Conservation (phyloP, 2,329 filamentous ascomycete species). For the Xylaria sp. region DNA sequence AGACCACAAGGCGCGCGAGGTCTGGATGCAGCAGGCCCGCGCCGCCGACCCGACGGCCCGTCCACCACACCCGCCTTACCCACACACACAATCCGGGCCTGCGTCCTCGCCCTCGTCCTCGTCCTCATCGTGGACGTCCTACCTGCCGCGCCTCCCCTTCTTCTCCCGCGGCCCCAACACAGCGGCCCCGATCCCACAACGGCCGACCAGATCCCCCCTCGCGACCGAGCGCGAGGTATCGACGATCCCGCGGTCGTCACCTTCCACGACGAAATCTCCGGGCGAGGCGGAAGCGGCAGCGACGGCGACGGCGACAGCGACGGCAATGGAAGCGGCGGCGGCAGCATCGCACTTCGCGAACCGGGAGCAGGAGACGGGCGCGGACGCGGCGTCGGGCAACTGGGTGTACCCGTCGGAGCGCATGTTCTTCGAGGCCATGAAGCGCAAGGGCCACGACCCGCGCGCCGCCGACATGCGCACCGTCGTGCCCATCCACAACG, state of each 20-base stretch:
- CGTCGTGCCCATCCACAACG: slow-evolving; percentile 97
- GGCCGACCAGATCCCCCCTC: slow-evolving; percentile 43
- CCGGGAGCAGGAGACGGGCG: slow-evolving; percentile 75
- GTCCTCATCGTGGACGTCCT: slow-evolving; percentile 48
- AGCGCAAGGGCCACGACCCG: slow-evolving; percentile 81
- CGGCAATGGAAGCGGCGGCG: slow-evolving; percentile 18
- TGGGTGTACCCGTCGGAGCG: slow-evolving; percentile 97
- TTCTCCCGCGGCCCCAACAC: slow-evolving; percentile 34
- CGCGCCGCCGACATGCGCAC: slow-evolving; percentile 78
- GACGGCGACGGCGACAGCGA: slow-evolving; percentile 39
- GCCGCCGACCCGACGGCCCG: slow-evolving; percentile 1
- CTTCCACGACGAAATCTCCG: too few relatives aligned
- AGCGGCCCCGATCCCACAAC: slow-evolving; percentile 15
- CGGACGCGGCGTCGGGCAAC: slow-evolving; percentile 72
- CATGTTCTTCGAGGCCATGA: slow-evolving; percentile 98
- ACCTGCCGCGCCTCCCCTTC: slow-evolving; percentile 48
- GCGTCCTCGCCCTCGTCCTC: slow-evolving; percentile 41
- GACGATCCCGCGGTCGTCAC: slow-evolving; percentile 72
- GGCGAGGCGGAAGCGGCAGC: too few relatives aligned
- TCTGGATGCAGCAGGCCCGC: slow-evolving; percentile 57
- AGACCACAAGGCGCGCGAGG: slow-evolving; percentile 68
- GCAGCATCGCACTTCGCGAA: slow-evolving; percentile 53
- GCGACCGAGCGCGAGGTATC: slow-evolving; percentile 74
- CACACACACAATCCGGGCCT: too few relatives aligned
- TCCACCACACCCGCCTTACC: too few relatives aligned